Evolutionary conservation across 345 rosid species (phyloP).

Genomic region (Tarenaya hassleriana): DNA sequence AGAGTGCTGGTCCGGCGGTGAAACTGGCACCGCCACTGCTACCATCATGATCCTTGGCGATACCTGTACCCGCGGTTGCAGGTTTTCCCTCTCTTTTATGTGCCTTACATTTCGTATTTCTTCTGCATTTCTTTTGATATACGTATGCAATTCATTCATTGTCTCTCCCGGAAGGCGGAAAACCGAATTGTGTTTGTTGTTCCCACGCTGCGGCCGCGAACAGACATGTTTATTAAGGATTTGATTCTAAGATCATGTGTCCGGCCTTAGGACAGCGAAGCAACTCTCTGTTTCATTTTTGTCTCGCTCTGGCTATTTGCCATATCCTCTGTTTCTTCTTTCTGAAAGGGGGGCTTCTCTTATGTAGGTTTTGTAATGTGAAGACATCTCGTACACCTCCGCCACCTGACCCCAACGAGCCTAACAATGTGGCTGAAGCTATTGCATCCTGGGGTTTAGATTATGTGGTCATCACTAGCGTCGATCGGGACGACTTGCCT

Average conservation of each 20-base stretch:
- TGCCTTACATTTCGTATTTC: background rate
- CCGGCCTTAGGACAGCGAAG: background rate
- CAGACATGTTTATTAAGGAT: no score
- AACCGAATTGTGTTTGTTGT: background rate
- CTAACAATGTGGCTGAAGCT: conserved; percentile 87
- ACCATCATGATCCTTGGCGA: conserved; percentile 96
- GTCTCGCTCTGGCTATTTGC: no score
- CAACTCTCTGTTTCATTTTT: background rate
- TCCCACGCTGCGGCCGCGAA: no score
- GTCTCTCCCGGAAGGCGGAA: background rate
- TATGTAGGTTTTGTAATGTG: conserved; percentile 85
- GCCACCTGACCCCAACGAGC: conserved; percentile 88
- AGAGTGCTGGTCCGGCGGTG: conserved; percentile 99
- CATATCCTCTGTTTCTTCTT: background rate
- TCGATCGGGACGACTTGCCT: conserved; percentile 78
- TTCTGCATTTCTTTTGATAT: background rate
- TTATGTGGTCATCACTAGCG: conserved; percentile 88
- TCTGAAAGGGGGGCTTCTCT: conserved; percentile 6
- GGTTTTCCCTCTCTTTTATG: conserved; percentile 32
- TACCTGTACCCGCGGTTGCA: conserved; percentile 95
- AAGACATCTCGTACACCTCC: conserved; percentile 95
- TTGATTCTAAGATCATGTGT: no score
- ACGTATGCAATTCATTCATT: no score
- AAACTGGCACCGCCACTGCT: conserved; percentile 95
- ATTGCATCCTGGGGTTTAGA: conserved; percentile 97